Percentiles rank a stretch among this genome's conserved stretches.
Evolutionary conservation across 345 rosid genomes (phyloP).

Genomic region (Eucalyptus guilfoylei): DNA sequence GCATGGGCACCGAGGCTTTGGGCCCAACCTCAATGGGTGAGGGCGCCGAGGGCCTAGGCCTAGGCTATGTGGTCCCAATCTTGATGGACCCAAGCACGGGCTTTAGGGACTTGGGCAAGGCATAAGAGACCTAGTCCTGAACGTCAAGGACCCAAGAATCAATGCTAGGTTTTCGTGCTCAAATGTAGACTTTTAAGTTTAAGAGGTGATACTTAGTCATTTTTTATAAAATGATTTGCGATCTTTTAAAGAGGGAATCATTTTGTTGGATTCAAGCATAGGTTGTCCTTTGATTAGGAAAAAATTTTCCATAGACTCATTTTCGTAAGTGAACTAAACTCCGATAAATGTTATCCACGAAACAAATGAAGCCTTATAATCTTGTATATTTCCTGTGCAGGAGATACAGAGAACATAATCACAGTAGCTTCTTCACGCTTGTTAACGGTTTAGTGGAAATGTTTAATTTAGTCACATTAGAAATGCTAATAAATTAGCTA

Average conservation of each 20-base stretch:
- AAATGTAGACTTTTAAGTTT: not conserved
- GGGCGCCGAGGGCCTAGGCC: fast-evolving
- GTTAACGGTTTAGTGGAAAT: not conserved
- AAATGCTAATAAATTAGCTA: not conserved
- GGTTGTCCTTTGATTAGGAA: not conserved
- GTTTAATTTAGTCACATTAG: not conserved
- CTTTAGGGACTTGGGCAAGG: not conserved
- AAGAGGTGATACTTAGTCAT: not conserved
- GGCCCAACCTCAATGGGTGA: not conserved
- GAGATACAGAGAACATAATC: not conserved
- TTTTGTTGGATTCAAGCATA: not conserved
- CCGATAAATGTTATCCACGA: too few relatives aligned
- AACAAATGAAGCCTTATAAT: not conserved
- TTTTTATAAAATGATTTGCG: not conserved
- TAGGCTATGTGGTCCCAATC: not conserved
- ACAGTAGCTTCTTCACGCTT: not conserved
- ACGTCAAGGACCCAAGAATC: fast-evolving
- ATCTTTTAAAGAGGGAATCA: not conserved
- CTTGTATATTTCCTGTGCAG: not conserved
- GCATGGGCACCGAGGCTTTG: not conserved
- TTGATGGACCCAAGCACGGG: not conserved
- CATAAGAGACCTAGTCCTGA: not conserved
- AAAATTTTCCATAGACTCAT: not conserved
- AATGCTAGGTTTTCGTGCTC: not conserved
- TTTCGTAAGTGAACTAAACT: not conserved